A percentile compares a stretch with the other conserved stretches of the same genome.
Evolutionary conservation across 345 rosid species (phyloP).

Genomic region (Citrus medica): DNA sequence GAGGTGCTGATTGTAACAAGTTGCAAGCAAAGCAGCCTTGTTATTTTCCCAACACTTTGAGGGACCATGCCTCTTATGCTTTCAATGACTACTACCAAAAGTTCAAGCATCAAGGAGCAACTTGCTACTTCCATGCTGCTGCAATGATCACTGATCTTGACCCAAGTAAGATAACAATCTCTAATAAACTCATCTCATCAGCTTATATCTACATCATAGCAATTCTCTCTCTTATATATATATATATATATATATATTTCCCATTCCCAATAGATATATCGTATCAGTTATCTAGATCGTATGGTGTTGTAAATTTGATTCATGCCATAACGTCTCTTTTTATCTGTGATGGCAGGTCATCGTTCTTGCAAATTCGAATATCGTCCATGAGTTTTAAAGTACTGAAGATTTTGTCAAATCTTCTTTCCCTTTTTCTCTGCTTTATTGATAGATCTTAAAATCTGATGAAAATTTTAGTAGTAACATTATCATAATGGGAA

Average conservation of each 20-base stretch:
- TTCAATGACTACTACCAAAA: conserved; percentile 62
- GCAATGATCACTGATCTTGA: conserved; percentile 58
- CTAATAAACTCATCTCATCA: neutral
- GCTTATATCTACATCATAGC: too few species aligned
- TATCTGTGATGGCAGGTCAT: conserved; percentile 25
- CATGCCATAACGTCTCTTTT: neutral
- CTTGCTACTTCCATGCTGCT: conserved; percentile 59
- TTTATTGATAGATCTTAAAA: neutral
- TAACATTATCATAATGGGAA: neutral
- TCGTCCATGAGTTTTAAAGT: neutral
- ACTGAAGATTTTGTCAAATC: neutral
- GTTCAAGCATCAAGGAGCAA: conserved; percentile 55
- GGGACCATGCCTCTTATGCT: conserved; percentile 57
- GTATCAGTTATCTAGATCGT: too few species aligned
- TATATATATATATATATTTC: too few species aligned
- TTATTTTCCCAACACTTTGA: conserved; percentile 39
- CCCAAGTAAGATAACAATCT: conserved; percentile 39
- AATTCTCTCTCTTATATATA: too few species aligned
- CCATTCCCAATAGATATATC: too few species aligned
- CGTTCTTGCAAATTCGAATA: conserved; percentile 30
- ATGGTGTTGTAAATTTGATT: too few species aligned
- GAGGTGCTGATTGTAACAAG: conserved; percentile 51
- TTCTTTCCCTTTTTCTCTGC: neutral
- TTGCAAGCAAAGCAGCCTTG: conserved; percentile 42
- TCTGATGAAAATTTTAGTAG: neutral